Conservation (phyloP, 768 basidiomycete genomes). For the Tephrocybe sp. region DNA sequence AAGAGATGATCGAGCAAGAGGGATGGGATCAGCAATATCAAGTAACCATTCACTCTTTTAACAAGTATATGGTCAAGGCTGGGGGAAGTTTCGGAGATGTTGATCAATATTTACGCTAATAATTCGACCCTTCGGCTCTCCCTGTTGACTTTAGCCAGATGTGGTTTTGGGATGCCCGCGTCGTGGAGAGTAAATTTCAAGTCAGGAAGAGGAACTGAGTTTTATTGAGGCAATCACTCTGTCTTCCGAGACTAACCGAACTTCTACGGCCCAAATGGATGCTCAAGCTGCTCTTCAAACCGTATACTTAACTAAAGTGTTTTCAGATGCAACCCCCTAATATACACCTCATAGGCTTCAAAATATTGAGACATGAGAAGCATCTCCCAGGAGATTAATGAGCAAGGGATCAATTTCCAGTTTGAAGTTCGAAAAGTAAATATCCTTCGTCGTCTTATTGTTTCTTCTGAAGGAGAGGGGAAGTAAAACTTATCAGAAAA, state of each 20-base stretch:
- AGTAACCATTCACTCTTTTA: conserved; percentile 15
- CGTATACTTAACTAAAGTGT: conserved; percentile 8
- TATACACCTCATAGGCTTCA: conserved; percentile 11
- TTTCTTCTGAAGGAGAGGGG: conserved; percentile 14
- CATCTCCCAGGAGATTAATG: conserved; percentile 11
- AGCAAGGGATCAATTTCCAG: neutral
- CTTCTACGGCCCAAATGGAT: conserved; percentile 22
- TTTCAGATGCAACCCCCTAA: neutral
- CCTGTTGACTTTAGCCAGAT: conserved; percentile 19
- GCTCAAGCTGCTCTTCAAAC: conserved; percentile 21
- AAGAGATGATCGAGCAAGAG: conserved; percentile 25
- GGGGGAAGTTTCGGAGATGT: no score
- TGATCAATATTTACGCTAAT: neutral
- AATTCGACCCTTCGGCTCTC: conserved; percentile 13
- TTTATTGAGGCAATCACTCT: conserved; percentile 9
- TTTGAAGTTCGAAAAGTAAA: conserved; percentile 9
- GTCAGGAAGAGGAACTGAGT: conserved; percentile 1
- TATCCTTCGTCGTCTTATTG: conserved; percentile 18
- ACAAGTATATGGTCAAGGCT: conserved; percentile 21
- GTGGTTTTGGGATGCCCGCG: conserved; percentile 22
- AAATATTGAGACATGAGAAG: conserved; percentile 12
- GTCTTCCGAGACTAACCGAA: conserved; percentile 16
- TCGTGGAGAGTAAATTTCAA: conserved; percentile 13
- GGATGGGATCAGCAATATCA: conserved; percentile 18
- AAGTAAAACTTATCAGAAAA: conserved; percentile 17